A percentile compares a stretch with the other conserved stretches of the same genome.
These are phyloP conservation scores for Albatrellus ellisii DNA, from an alignment of 768 basidiomycete species.

Conservation along the genomic window DNA sequence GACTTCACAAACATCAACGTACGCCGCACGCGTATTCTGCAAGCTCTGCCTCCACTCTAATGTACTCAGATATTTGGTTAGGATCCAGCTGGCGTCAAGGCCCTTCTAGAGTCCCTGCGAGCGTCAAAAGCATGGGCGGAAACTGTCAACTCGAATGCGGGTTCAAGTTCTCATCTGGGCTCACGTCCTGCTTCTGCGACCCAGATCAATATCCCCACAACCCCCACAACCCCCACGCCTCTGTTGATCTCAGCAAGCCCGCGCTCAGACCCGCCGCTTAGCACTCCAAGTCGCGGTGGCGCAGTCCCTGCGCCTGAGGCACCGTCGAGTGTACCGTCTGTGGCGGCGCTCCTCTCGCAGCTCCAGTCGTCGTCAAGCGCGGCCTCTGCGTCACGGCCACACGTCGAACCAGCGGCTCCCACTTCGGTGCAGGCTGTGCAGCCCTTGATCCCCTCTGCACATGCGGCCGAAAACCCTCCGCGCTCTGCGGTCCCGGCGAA, in stretches of 20 bases:
- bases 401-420: background rate
- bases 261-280: background rate
- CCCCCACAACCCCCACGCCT: background rate
- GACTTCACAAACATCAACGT: constrained; percentile 5
- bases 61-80: background rate
- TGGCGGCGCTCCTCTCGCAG: constrained; percentile 12
- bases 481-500: constrained; percentile 2
- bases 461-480: background rate
- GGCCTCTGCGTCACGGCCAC: background rate
- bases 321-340: constrained; percentile 10
- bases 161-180: too few relatives aligned
- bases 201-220: constrained; percentile 3
- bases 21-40: background rate
- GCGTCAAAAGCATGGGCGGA: constrained; percentile 62
- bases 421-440: background rate
- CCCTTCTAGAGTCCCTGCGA: constrained; percentile 57
- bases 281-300: too few relatives aligned
- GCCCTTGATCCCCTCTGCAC: background rate
- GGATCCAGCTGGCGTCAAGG: constrained; percentile 29
- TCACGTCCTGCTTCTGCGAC: background rate
- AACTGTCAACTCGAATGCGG: constrained; percentile 16
- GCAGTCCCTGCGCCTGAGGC: background rate
- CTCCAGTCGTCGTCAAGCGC: constrained; percentile 3
- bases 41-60: background rate
- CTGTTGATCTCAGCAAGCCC: background rate